Evolutionary conservation across 257 asterid species (phyloP), one percentile per base, ranked within the genome.

Genomic region (Primulina eburnea): DNA sequence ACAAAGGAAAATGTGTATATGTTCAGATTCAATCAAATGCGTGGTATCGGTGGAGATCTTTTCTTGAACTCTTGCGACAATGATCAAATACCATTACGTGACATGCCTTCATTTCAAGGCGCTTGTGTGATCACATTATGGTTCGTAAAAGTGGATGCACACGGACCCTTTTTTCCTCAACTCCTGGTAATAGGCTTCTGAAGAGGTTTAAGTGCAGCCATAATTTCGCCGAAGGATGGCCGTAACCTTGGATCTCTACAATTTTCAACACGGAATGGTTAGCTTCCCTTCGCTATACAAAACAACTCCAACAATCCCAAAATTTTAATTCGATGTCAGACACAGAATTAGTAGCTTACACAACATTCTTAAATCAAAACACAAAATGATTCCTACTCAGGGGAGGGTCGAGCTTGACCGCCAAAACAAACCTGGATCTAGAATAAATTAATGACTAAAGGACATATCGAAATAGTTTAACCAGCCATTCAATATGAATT

Each of bases 171-270:
- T 67, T 78, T 88, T 20, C 21, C 3, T 6, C 1, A 14, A 29
- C 77, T 77, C 68, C 82, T 81, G 5, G 85, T 71, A 12, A 79
- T 76, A 32, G 97, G 86, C 86, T 87, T 92, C 80, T 89, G 96
- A 70, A 94, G 85, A 2, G 95, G 97, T 74, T 86, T 94, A 66
- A 94, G 55, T 52, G 92, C 89, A 58, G 95, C 88, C 95, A 94
- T 94, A n/a, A 94, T 94, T 76, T 94, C 93, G 7, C 88, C 74
- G 70, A 94, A 94, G 6, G 99, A 78, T 38, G 99, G 99, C 72
- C 99, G 82, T 70, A 85, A 76, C 35, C 75, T 89, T 50, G 96
- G 92, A 77, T 94, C 96, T 65, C 99, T 94, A 66, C 80, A 77
- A 47, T 71, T 40, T 58, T 47, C 8, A 64, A 21, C 26, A 26